Evolutionary conservation across 192 early-diverging fungal species (phyloP).

Genomic region (Helicostylum pulchrum): DNA sequence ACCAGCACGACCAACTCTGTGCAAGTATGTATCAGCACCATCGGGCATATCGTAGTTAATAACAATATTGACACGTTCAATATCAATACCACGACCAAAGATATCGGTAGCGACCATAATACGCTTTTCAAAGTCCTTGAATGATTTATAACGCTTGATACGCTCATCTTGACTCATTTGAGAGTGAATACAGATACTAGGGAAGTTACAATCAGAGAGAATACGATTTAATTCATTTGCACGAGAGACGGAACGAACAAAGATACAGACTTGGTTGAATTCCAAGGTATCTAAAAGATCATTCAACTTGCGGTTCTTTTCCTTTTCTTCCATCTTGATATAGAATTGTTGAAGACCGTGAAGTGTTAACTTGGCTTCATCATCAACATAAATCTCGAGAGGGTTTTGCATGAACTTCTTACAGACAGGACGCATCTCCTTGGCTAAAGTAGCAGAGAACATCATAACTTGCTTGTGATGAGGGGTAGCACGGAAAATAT

Average conservation of each 20-base stretch:
- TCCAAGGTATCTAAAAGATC: constrained; percentile 90
- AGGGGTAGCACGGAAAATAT: constrained; percentile 91
- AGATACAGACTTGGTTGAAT: constrained; percentile 98
- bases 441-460: constrained; percentile 93
- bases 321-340: constrained; percentile 75
- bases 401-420: constrained; percentile 98
- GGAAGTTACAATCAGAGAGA: constrained; percentile 87
- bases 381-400: constrained; percentile 95
- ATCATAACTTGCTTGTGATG: constrained; percentile 99
- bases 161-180: constrained; percentile 89
- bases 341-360: constrained; percentile 97
- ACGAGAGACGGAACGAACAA: constrained; percentile 87
- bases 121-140: constrained; percentile 93
- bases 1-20: constrained; percentile 97
- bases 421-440: constrained; percentile 90
- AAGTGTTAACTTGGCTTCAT: constrained; percentile 95
- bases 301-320: constrained; percentile 93
- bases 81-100: constrained; percentile 97
- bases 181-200: constrained; percentile 90
- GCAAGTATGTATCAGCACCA: constrained; percentile 85
- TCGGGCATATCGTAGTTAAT: constrained; percentile 99
- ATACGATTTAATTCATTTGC: constrained; percentile 88
- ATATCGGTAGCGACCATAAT: constrained; percentile 98
- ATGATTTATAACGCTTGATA: constrained; percentile 87
- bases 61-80: constrained; percentile 98